A percentile compares a stretch with the other conserved stretches of the same genome.
These are phyloP conservation scores for Ambrosia hybrid DNA, from an alignment of 140 eudicot genomes.

Conservation along the genomic window DNA sequence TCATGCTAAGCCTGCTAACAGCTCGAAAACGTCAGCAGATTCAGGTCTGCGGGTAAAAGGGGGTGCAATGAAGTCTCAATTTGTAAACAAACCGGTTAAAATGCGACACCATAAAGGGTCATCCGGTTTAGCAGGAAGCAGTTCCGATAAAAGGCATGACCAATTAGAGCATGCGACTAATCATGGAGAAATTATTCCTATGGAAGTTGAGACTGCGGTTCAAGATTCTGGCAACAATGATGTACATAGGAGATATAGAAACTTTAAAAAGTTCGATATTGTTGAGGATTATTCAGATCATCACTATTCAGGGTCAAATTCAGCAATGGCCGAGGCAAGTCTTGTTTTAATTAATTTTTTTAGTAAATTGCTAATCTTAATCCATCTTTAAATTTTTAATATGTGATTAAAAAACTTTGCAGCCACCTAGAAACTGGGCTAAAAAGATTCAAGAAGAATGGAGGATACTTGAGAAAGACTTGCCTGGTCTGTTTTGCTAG, in stretches of 20 bases:
- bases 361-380: neutral
- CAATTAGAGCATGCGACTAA: neutral
- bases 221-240: slow-evolving; percentile 28
- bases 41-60: slow-evolving; percentile 21
- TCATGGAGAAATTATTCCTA: slow-evolving; percentile 1
- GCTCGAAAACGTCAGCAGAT: slow-evolving; percentile 14
- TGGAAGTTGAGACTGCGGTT: slow-evolving; percentile 7
- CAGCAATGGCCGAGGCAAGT: slow-evolving; percentile 51
- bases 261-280: slow-evolving; percentile 67
- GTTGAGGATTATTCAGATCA: slow-evolving; percentile 77
- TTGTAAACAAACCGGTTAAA: slow-evolving; percentile 24
- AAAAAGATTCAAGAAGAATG: slow-evolving; percentile 88
- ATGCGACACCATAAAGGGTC: slow-evolving; percentile 6
- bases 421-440: slow-evolving; percentile 63
- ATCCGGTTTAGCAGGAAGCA: slow-evolving; percentile 11
- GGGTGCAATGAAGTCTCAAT: slow-evolving; percentile 16
- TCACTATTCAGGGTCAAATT: slow-evolving; percentile 31
- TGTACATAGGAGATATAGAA: slow-evolving; percentile 41
- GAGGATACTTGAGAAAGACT: slow-evolving; percentile 67
- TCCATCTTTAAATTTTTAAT: neutral
- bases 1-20: slow-evolving; percentile 5
- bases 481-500: slow-evolving; percentile 61
- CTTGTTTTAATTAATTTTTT: neutral
- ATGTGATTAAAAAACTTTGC: slow-evolving; percentile 13
- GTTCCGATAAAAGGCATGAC: slow-evolving; percentile 10